Base-by-base conservation (phyloP, 1,139 yeast species). In the Kodamaea sp. region DNA sequence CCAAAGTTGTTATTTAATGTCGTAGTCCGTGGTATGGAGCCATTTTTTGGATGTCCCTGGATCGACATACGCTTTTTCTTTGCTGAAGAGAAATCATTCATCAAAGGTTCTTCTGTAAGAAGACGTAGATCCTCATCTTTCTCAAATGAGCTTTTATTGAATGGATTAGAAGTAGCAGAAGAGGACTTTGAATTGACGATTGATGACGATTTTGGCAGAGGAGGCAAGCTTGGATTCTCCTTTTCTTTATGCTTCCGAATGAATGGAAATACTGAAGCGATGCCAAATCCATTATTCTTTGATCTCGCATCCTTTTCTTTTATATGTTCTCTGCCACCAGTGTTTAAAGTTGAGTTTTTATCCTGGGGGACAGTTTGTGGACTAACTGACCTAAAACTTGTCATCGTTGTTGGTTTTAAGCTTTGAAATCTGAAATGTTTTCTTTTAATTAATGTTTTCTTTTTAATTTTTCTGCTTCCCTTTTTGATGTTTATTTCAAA, bases 11-110 rank as follows among this genome's bases (percentile, higher is more conserved):
- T 44, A 9, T 40, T 40, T 31, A 54, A 40, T 1, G 62, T 53
- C 22, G 66, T 46, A 5, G 60, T 54, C 20, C 73, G 52, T 2
- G 73, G 73, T 5, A 60, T 50, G 25, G 49, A 48, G 27, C 50
- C 51, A 20, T 48, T 52, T 15, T 49, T 45, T 7, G 55, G 49
- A 12, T 48, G 57, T 2, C 54, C 57, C 32, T 55, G 61, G 9
- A 60, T 45, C 3, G 70, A 64, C 24, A 65, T 47, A 27, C 65
- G 47, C 39, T 59, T 57, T 45, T 63, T 60, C 47, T 64, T 65
- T 9, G 50, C 57, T 2, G 68, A 60, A 6, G 59, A 40, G 31
- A 60, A 58, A 46, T 60, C 47, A 31, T 50, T 54, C 24, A 41
- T 36, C 12, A 57, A 43, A 4, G 55, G 55, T 34, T 49, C 51